Evolutionary conservation across 2,329 filamentous ascomycete species (phyloP).

Genomic region (Penicillium sp.): DNA sequence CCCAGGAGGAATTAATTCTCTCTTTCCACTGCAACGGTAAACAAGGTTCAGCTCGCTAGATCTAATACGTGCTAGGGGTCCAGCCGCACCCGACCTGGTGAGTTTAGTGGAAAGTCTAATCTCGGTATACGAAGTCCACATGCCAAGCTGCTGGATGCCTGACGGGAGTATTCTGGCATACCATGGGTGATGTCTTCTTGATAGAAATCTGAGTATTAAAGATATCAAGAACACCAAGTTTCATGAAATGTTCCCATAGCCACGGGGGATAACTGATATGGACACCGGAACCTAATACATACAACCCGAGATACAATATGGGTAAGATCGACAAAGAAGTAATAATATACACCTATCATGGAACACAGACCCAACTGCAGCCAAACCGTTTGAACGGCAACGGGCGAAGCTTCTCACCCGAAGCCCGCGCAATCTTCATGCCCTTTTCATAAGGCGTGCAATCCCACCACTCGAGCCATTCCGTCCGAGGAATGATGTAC

Average conservation of each 20-base stretch:
- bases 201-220: no score
- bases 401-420: slow-evolving; percentile 34
- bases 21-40: no score
- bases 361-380: slow-evolving; percentile 44
- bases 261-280: background rate
- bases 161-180: no score
- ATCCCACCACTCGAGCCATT: slow-evolving; percentile 50
- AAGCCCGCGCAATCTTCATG: slow-evolving; percentile 31
- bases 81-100: no score
- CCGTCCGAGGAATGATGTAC: slow-evolving; percentile 43
- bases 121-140: no score
- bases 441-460: slow-evolving; percentile 41
- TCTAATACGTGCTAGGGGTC: no score
- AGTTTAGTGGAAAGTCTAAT: no score
- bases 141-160: no score
- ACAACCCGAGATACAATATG: slow-evolving; percentile 9
- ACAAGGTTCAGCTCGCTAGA: no score
- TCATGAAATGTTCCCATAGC: background rate
- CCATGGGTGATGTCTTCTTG: no score
- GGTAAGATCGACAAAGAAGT: background rate
- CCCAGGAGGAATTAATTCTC: no score
- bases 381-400: slow-evolving; percentile 43
- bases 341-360: slow-evolving; percentile 9
- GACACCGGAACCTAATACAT: slow-evolving; percentile 12
- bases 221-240: background rate